These are phyloP conservation scores for Croton laevigatus DNA, from an alignment of 441 rosid genomes.

Conservation along the genomic window DNA sequence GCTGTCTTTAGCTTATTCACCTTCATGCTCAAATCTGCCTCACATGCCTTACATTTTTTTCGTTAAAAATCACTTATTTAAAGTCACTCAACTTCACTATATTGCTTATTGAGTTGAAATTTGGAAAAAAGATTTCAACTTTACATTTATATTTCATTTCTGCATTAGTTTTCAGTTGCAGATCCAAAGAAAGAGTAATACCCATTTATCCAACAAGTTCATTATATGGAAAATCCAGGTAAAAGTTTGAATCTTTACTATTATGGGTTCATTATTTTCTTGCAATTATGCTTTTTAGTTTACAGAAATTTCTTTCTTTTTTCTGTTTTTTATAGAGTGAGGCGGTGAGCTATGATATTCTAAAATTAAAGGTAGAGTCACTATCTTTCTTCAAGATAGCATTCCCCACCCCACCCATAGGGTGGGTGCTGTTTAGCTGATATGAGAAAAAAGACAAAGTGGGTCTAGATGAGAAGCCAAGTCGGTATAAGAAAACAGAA, in stretches of 20 bases:
- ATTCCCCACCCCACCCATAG: neutral
- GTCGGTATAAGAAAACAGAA: slow-evolving; percentile 17
- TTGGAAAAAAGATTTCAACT: neutral
- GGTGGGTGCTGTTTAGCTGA: slow-evolving; percentile 16
- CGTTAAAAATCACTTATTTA: neutral
- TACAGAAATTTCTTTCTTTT: neutral
- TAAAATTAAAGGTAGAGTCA: neutral
- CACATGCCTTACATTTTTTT: slow-evolving; percentile 14
- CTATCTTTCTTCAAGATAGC: slow-evolving; percentile 7
- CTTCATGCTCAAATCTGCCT: neutral
- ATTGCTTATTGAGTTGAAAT: neutral
- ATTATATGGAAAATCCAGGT: slow-evolving; percentile 11
- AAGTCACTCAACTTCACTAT: slow-evolving; percentile 2
- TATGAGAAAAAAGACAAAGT: slow-evolving; percentile 22
- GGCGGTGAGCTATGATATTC: neutral
- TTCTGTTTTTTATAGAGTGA: no score
- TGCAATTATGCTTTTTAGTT: neutral
- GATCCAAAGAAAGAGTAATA: neutral
- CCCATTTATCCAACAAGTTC: neutral
- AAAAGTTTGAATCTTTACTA: slow-evolving; percentile 1
- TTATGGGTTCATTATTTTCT: neutral
- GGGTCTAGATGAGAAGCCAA: slow-evolving; percentile 26
- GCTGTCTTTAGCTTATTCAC: slow-evolving; percentile 15
- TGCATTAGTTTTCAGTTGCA: neutral
- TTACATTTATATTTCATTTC: neutral